These are phyloP conservation scores for Leccinum incarnatum DNA, from an alignment of 768 basidiomycete species.

Conservation along the genomic window DNA sequence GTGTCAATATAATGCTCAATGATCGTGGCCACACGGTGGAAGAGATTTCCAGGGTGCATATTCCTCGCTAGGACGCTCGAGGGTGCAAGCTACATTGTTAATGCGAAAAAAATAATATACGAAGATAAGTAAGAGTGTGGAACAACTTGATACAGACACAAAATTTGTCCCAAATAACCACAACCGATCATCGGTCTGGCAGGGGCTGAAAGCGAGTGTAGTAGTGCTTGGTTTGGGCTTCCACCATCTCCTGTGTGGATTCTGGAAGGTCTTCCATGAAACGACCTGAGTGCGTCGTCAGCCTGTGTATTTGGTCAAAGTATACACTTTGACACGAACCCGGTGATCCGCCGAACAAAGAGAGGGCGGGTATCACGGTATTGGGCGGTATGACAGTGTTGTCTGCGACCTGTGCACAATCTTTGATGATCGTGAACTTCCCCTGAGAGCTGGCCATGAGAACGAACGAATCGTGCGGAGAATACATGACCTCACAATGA, in stretches of 20 bases:
- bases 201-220: slow-evolving; percentile 79
- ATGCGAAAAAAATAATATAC: slow-evolving; percentile 2
- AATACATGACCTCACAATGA: slow-evolving; percentile 61
- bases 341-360: slow-evolving; percentile 85
- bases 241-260: slow-evolving; percentile 89
- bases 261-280: slow-evolving; percentile 87
- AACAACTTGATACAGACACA: not conserved
- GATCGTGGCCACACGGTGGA: not conserved
- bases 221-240: slow-evolving; percentile 79
- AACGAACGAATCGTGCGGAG: not conserved
- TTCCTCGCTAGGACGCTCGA: not conserved
- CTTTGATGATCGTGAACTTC: slow-evolving; percentile 95
- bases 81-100: not conserved
- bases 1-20: not conserved
- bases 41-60: not conserved
- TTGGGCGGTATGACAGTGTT: slow-evolving; percentile 88
- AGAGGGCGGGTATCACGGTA: slow-evolving; percentile 87
- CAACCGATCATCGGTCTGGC: slow-evolving; percentile 32
- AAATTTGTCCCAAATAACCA: not conserved
- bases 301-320: not conserved
- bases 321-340: slow-evolving; percentile 44
- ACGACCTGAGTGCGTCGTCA: slow-evolving; percentile 49
- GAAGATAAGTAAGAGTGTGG: slow-evolving; percentile 2
- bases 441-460: slow-evolving; percentile 50
- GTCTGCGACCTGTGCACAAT: slow-evolving; percentile 88